These are phyloP conservation scores for Eremochloa ophiuroides DNA, from an alignment of 176 grass and related monocot genomes.

Conservation along the genomic window DNA sequence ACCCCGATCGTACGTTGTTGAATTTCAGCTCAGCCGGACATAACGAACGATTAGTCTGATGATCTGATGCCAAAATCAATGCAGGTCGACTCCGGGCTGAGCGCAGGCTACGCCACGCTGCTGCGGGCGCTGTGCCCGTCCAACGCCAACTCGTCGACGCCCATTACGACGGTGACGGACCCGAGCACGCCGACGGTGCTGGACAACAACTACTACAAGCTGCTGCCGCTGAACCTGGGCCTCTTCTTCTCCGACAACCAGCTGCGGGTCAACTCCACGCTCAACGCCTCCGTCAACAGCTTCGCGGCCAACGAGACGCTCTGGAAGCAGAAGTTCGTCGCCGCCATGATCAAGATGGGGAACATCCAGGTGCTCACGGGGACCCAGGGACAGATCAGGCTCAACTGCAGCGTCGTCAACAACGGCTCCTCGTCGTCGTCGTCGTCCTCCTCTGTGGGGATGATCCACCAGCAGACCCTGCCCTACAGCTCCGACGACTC, in stretches of 20 bases:
- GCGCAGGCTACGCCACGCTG: slow-evolving; percentile 45
- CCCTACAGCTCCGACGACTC: slow-evolving; percentile 8
- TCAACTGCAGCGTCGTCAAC: slow-evolving; percentile 44
- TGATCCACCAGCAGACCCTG: too few species aligned
- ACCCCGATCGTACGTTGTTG: slow-evolving; percentile 30
- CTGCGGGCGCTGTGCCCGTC: slow-evolving; percentile 42
- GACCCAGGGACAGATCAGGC: slow-evolving; percentile 27
- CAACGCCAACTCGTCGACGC: slow-evolving; percentile 29
- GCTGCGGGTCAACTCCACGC: slow-evolving; percentile 32
- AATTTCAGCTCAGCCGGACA: too few species aligned
- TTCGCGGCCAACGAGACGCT: slow-evolving; percentile 35
- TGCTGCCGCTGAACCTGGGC: slow-evolving; percentile 31
- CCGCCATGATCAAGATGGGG: slow-evolving; percentile 55
- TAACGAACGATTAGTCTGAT: too few species aligned
- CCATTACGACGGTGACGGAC: slow-evolving; percentile 17
- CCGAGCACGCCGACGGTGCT: slow-evolving; percentile 34
- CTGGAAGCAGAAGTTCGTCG: slow-evolving; percentile 37
- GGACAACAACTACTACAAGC: slow-evolving; percentile 57
- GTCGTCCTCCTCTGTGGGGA: neutral
- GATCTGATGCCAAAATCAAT: too few species aligned
- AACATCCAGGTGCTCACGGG: slow-evolving; percentile 46
- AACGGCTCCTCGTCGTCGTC: slow-evolving; percentile 1
- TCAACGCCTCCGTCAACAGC: slow-evolving; percentile 12
- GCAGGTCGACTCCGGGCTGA: slow-evolving; percentile 35
- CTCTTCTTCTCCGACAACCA: slow-evolving; percentile 51